Evolutionary conservation across 352 stramenopile genomes (phyloP).

Genomic region (Globisporangium barbulae): DNA sequence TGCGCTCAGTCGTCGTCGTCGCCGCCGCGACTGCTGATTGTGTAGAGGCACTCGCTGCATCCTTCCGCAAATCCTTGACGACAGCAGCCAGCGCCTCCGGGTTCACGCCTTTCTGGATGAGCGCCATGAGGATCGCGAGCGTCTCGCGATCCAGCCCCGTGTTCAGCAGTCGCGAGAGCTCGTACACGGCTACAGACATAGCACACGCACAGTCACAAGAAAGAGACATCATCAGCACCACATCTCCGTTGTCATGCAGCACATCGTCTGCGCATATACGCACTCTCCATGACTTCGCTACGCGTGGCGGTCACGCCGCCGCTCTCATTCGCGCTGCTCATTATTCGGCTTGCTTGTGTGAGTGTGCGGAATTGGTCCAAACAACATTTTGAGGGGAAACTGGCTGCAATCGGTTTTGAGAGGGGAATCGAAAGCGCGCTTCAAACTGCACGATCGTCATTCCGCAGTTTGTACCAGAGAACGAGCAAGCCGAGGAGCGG

Average conservation of each 20-base stretch:
- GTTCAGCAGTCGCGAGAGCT: conserved; percentile 89
- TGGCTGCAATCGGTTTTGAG: too few species aligned
- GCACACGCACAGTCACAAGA: not conserved
- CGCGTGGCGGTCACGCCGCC: conserved; percentile 40
- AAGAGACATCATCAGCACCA: not conserved
- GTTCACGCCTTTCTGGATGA: conserved; percentile 89
- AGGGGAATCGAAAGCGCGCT: conserved; percentile 10
- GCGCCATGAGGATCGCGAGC: conserved; percentile 81
- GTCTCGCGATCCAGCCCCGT: conserved; percentile 89
- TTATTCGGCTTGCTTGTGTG: not conserved
- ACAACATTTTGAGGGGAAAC: too few species aligned
- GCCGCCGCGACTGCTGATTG: conserved; percentile 10
- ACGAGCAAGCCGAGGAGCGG: not conserved
- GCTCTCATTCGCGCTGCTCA: conserved; percentile 18
- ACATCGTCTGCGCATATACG: conserved; percentile 10
- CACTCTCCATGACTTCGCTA: conserved; percentile 60
- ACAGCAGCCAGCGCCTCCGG: conserved; percentile 85
- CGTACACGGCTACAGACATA: conserved; percentile 74
- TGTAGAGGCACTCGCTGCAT: conserved; percentile 29
- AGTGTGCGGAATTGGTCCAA: not conserved
- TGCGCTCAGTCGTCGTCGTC: conserved; percentile 15
- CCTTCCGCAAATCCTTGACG: conserved; percentile 86
- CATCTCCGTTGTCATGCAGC: not conserved
- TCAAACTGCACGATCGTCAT: not conserved
- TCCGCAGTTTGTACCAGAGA: not conserved